Percentiles rank a stretch among this genome's conserved stretches.
Conservation (phyloP, 2,329 filamentous ascomycete genomes). For the Colletotrichum shisoi region DNA sequence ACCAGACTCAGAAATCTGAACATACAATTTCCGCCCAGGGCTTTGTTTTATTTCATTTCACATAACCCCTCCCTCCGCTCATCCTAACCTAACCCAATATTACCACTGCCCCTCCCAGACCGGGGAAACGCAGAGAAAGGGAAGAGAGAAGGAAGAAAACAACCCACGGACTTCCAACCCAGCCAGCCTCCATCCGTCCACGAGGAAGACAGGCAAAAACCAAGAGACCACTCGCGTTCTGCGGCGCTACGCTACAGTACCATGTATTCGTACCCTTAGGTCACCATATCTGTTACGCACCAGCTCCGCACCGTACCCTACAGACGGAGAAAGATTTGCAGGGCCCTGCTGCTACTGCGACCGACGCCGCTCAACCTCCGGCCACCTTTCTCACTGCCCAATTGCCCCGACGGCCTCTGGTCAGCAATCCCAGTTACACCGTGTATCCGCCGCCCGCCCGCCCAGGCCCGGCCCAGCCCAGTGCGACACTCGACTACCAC, state of each 20-base stretch:
- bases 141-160: constrained; percentile 9
- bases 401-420: constrained; percentile 33
- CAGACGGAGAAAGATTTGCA: constrained; percentile 16
- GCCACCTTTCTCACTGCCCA: constrained; percentile 14
- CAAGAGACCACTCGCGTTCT: constrained; percentile 27
- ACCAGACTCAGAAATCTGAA: constrained; percentile 21
- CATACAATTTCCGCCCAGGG: constrained; percentile 30
- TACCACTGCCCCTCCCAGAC: constrained; percentile 22
- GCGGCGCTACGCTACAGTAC: constrained; percentile 16
- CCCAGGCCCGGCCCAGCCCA: constrained; percentile 29
- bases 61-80: constrained; percentile 22
- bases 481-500: constrained; percentile 24
- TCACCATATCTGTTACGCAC: constrained; percentile 22
- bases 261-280: constrained; percentile 14
- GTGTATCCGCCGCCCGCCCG: constrained; percentile 33
- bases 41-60: constrained; percentile 16
- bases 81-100: constrained; percentile 23
- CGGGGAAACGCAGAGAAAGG: not conserved
- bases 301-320: constrained; percentile 19
- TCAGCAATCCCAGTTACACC: constrained; percentile 34
- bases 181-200: not conserved
- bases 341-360: constrained; percentile 5
- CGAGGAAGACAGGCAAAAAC: not conserved
- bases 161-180: constrained; percentile 5
- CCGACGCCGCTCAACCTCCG: constrained; percentile 9